A percentile compares a stretch with the other conserved stretches of the same genome.
These are phyloP conservation scores for Trichoderma orchidacearum DNA, from an alignment of 495 filamentous ascomycete species.

Conservation along the genomic window DNA sequence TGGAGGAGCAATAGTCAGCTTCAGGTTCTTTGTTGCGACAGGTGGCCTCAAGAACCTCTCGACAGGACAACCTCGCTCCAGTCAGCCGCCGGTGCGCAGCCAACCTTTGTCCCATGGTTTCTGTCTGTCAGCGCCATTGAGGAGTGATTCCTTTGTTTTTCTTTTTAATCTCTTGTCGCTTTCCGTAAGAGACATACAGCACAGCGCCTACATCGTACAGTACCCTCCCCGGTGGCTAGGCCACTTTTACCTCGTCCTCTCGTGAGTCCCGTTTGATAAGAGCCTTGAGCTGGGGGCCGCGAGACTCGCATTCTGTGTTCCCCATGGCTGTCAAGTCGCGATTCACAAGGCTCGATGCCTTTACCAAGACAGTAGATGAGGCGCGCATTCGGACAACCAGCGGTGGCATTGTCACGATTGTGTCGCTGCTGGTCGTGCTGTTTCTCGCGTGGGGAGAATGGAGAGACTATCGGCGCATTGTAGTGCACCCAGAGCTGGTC, in stretches of 20 bases:
- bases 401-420: slow-evolving; percentile 87
- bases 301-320: slow-evolving; percentile 1
- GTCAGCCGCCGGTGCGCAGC: neutral
- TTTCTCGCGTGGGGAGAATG: slow-evolving; percentile 93
- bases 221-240: no score
- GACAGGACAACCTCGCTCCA: neutral
- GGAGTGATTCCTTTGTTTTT: neutral
- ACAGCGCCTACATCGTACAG: no score
- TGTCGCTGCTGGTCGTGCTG: slow-evolving; percentile 72
- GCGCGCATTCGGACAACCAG: slow-evolving; percentile 94
- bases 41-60: neutral
- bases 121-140: neutral
- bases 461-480: slow-evolving; percentile 76
- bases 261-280: no score
- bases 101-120: neutral
- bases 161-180: no score
- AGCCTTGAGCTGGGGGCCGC: no score
- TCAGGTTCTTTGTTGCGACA: neutral
- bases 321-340: slow-evolving; percentile 59
- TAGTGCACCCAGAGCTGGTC: slow-evolving; percentile 81
- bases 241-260: no score
- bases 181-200: no score
- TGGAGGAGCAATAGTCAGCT: neutral
- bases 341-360: slow-evolving; percentile 93
- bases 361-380: slow-evolving; percentile 98